Conservation (phyloP, 306 rosid genomes). For the Sicyos baderoa region DNA sequence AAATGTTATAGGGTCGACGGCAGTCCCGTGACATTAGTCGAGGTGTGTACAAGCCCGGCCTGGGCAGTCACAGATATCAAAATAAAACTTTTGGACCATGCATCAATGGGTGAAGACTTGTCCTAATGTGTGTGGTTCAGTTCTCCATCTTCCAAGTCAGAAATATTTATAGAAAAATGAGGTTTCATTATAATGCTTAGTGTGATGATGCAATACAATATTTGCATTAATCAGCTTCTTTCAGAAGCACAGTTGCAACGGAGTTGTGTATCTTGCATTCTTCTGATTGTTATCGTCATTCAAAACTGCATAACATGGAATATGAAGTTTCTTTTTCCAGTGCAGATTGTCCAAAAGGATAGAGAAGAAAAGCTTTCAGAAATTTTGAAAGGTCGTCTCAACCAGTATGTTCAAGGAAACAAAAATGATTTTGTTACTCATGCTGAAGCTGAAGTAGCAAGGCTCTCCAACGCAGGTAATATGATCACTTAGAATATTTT, state of each 20-base stretch:
- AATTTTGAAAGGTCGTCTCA: slow-evolving; percentile 59
- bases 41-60: too few relatives aligned
- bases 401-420: slow-evolving; percentile 77
- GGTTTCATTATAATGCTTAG: neutral
- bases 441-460: slow-evolving; percentile 76
- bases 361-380: slow-evolving; percentile 89
- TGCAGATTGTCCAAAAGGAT: slow-evolving; percentile 80
- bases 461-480: slow-evolving; percentile 87
- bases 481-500: neutral
- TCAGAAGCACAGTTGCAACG: neutral
- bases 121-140: neutral
- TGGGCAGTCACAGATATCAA: too few relatives aligned
- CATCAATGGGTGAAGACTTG: neutral
- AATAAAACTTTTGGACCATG: neutral
- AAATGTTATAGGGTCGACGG: too few relatives aligned
- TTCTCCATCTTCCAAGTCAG: neutral
- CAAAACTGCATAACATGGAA: slow-evolving; percentile 20
- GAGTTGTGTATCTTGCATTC: neutral
- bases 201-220: neutral
- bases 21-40: too few relatives aligned
- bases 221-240: neutral
- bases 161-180: neutral
- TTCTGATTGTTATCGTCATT: slow-evolving; percentile 10
- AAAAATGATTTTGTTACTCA: slow-evolving; percentile 52
- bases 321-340: slow-evolving; percentile 26